Conservation (phyloP, 2,329 filamentous ascomycete species). For the Fusarium mundagurra region DNA sequence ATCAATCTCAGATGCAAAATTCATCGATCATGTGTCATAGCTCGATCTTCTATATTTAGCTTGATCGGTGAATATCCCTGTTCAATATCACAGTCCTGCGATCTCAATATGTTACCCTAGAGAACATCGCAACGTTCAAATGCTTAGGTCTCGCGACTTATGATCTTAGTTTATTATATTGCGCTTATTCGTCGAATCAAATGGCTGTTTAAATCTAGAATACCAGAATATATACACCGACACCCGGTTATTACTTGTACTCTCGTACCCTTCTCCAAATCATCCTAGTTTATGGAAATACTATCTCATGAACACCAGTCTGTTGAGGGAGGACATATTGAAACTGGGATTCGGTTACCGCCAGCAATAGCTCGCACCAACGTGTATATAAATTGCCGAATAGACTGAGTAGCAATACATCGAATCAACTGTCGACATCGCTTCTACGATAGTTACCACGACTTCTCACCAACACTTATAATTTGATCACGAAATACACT, state of each 20-base stretch:
- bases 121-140: neutral
- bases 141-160: neutral
- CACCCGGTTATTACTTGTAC: neutral
- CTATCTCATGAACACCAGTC: no score
- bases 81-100: neutral
- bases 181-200: neutral
- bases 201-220: neutral
- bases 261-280: no score
- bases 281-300: no score
- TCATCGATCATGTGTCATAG: neutral
- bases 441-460: no score
- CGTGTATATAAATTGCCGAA: neutral
- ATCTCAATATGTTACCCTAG: conserved; percentile 4
- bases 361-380: no score
- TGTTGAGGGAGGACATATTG: accelerated
- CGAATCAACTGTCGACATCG: neutral
- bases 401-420: neutral
- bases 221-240: neutral
- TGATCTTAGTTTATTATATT: neutral
- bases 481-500: no score
- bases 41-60: neutral
- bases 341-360: accelerated
- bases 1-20: neutral
- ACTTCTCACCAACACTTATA: neutral
- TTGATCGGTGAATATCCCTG: neutral